Conservation (phyloP, 352 stramenopile genomes). For the Phytophthora palmivora region DNA sequence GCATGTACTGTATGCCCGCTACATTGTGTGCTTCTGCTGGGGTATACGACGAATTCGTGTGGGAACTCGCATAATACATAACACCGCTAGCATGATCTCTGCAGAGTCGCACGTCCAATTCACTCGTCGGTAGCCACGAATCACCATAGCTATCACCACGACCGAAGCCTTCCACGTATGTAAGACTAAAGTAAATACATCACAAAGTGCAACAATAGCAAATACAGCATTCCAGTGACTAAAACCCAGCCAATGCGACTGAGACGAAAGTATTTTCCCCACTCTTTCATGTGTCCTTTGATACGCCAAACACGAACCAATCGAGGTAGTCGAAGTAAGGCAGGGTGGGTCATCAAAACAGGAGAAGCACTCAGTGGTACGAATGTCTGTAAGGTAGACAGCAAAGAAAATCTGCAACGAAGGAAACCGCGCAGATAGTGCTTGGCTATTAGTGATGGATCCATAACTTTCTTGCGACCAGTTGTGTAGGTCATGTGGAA, state of each 20-base stretch:
- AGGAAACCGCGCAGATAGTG: slow-evolving; percentile 39
- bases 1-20: slow-evolving; percentile 39
- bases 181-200: slow-evolving; percentile 44
- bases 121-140: slow-evolving; percentile 34
- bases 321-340: slow-evolving; percentile 42
- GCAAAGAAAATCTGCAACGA: slow-evolving; percentile 47
- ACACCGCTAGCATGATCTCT: slow-evolving; percentile 1
- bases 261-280: slow-evolving; percentile 30
- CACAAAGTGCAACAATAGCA: slow-evolving; percentile 40
- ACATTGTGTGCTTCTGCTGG: slow-evolving; percentile 14
- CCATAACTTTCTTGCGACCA: slow-evolving; percentile 35
- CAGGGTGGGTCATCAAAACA: slow-evolving; percentile 14
- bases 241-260: slow-evolving; percentile 17
- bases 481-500: slow-evolving; percentile 45
- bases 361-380: slow-evolving; percentile 7
- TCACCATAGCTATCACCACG: neutral
- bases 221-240: slow-evolving; percentile 15
- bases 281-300: slow-evolving; percentile 44
- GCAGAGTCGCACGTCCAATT: slow-evolving; percentile 18
- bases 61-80: neutral
- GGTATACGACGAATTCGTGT: slow-evolving; percentile 13
- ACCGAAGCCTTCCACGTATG: slow-evolving; percentile 45
- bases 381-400: slow-evolving; percentile 52
- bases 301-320: slow-evolving; percentile 48
- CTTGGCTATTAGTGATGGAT: slow-evolving; percentile 29